Base-by-base conservation (phyloP, 768 basidiomycete species). In the Vararia minispora region DNA sequence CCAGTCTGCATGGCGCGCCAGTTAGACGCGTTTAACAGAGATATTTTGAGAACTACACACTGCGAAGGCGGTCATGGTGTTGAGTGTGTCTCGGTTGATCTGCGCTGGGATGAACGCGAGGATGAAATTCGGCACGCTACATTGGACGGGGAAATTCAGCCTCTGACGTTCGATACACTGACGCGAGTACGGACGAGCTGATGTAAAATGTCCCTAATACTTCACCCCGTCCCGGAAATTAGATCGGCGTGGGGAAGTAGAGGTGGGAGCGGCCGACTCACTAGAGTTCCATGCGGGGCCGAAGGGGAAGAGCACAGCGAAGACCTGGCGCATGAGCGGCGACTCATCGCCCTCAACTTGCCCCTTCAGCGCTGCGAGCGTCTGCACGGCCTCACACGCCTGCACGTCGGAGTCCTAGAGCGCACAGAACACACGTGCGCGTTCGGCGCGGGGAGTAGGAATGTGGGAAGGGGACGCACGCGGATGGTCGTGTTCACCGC, bases 141-240 rank as follows among this genome's bases (percentile, higher is more conserved):
- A 32, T 20, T 17, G 24, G 43, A 54, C n/a, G n/a, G n/a, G n/a
- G n/a, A n/a, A n/a, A n/a, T n/a, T n/a, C n/a, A n/a, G n/a, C 52
- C 48, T 49, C 47, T 41, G 44, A 30, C n/a, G 35, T 29, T 22
- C 34, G 25, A 39, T 40, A 27, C 32, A 6, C 21, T 32, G 35
- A 20, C n/a, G 43, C 37, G 37, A 44, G 30, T 34, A 72, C 86
- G 54, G 57, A 91, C 89, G 88, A 92, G 69, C 86, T 90, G 61
- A 92, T 92, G 66, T 92, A 92, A 68, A 92, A 90, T 14, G 90
- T 92, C 45, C 85, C 90, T 21, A 92, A 68, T 40, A 95, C 74
- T 73, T 47, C 22, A 32, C 25, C 51, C 47, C 21, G 21, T 33
- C 13, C 22, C 4, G 4, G 13, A 31, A 18, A 9, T 35, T 8